A percentile compares a stretch with the other conserved stretches of the same genome.
Conservation (phyloP, 2,329 filamentous ascomycete genomes). For the Lecanicillium sp. region DNA sequence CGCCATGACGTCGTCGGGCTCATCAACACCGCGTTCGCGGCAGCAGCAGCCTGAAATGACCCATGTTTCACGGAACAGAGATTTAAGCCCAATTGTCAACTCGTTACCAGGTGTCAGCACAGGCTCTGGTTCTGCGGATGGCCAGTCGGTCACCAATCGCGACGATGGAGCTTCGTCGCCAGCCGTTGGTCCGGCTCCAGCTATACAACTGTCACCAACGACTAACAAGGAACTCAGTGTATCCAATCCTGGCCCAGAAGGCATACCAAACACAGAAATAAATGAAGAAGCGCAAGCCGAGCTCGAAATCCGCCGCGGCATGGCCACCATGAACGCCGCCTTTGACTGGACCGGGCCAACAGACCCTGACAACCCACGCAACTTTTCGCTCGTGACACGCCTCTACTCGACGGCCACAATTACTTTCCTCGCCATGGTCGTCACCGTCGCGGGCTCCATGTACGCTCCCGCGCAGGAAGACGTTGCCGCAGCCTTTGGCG, state of each 20-base stretch:
- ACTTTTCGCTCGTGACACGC: conserved; percentile 66
- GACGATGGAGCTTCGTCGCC: too few relatives aligned
- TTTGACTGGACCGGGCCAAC: conserved; percentile 34
- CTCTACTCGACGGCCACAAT: conserved; percentile 71
- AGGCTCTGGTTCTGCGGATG: too few relatives aligned
- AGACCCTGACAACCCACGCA: conserved; percentile 73
- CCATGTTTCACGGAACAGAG: too few relatives aligned
- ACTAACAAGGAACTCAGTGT: background rate
- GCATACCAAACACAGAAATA: background rate
- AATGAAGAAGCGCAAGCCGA: background rate
- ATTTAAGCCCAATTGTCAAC: too few relatives aligned
- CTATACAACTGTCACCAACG: background rate
- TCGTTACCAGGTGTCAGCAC: too few relatives aligned
- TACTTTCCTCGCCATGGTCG: conserved; percentile 60
- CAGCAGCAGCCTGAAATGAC: too few relatives aligned
- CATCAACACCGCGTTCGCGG: too few relatives aligned
- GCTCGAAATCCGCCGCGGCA: conserved; percentile 11
- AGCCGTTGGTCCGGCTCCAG: too few relatives aligned
- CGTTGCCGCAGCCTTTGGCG: conserved; percentile 13
- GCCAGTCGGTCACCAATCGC: too few relatives aligned
- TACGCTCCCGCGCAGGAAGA: conserved; percentile 17
- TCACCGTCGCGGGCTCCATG: conserved; percentile 23
- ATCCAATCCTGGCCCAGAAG: too few relatives aligned
- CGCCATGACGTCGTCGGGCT: too few relatives aligned
- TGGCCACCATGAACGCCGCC: conserved; percentile 18